Conservation (phyloP, 116 monocot species). For the Cymodocea nodosa region DNA sequence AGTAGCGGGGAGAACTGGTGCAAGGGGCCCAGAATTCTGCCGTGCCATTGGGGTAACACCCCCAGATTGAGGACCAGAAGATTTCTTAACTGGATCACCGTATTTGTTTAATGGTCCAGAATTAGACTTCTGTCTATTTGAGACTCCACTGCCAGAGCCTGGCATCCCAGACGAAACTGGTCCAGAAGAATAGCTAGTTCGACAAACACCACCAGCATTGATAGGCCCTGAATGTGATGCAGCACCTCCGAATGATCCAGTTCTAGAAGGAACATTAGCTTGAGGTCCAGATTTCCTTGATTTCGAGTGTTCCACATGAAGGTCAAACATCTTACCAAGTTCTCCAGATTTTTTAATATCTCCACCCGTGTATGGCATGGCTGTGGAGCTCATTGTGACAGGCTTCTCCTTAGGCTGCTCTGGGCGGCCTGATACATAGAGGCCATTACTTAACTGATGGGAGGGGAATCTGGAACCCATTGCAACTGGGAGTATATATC, state of each 20-base stretch:
- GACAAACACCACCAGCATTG: slow-evolving; percentile 17
- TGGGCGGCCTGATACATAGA: slow-evolving; percentile 82
- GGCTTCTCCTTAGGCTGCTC: slow-evolving; percentile 88
- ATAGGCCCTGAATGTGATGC: slow-evolving; percentile 40
- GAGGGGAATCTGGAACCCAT: slow-evolving; percentile 95
- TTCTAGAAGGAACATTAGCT: slow-evolving; percentile 46
- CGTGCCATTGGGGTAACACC: slow-evolving; percentile 59
- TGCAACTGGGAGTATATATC: background rate
- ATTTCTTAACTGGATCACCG: slow-evolving; percentile 62
- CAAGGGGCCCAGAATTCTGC: slow-evolving; percentile 81
- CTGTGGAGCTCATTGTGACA: slow-evolving; percentile 40
- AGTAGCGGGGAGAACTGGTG: slow-evolving; percentile 69
- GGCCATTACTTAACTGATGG: slow-evolving; percentile 94
- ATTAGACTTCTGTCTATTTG: slow-evolving; percentile 59
- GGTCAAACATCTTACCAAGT: slow-evolving; percentile 94
- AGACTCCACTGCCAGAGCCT: slow-evolving; percentile 12
- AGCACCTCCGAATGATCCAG: slow-evolving; percentile 54
- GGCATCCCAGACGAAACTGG: slow-evolving; percentile 37
- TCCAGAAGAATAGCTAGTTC: slow-evolving; percentile 45
- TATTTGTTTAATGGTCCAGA: slow-evolving; percentile 85
- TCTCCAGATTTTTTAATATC: slow-evolving; percentile 95
- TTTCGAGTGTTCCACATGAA: slow-evolving; percentile 53
- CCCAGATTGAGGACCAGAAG: slow-evolving; percentile 78
- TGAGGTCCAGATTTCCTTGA: slow-evolving; percentile 86
- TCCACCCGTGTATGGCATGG: slow-evolving; percentile 91